These are phyloP conservation scores for Graphilbum fragrans DNA, from an alignment of 2,329 filamentous ascomycete genomes.

Conservation along the genomic window DNA sequence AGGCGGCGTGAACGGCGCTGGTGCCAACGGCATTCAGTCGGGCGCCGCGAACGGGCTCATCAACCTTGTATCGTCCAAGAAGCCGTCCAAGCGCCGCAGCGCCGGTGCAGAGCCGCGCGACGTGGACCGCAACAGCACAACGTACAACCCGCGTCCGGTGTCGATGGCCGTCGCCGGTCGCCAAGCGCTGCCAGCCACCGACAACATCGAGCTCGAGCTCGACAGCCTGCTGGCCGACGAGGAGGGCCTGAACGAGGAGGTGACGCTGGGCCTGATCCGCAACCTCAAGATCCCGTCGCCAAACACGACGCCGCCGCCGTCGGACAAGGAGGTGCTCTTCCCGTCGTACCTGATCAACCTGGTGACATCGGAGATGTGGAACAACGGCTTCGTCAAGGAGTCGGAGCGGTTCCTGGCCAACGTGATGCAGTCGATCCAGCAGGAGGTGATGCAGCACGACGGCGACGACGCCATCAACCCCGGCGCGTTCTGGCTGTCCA, in stretches of 20 bases:
- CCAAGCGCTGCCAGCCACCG: slow-evolving; percentile 57
- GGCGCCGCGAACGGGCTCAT: slow-evolving; percentile 66
- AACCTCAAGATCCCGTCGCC: slow-evolving; percentile 94
- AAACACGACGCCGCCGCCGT: slow-evolving; percentile 74
- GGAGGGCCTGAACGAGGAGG: slow-evolving; percentile 91
- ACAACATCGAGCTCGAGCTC: slow-evolving; percentile 90
- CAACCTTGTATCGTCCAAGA: slow-evolving; percentile 94
- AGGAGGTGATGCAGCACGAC: slow-evolving; percentile 98
- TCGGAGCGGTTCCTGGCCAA: slow-evolving; percentile 97
- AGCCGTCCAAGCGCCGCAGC: slow-evolving; percentile 77
- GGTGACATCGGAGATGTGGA: slow-evolving; percentile 99
- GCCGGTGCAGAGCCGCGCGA: slow-evolving; percentile 78
- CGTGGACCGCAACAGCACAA: slow-evolving; percentile 77
- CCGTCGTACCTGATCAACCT: slow-evolving; percentile 98
- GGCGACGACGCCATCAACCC: slow-evolving; percentile 95
- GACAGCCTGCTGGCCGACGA: slow-evolving; percentile 91
- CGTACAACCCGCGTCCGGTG: slow-evolving; percentile 88
- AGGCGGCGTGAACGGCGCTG: slow-evolving; percentile 7
- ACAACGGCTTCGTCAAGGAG: slow-evolving; percentile 99
- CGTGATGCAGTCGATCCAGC: slow-evolving; percentile 98
- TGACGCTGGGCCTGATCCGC: slow-evolving; percentile 88
- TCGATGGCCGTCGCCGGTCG: slow-evolving; percentile 81
- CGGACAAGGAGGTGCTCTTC: slow-evolving; percentile 97
- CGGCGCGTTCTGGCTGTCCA: slow-evolving; percentile 96
- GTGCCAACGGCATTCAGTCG: slow-evolving; percentile 27